Conservation (phyloP, 192 early-diverging fungal genomes). For the Coemansia sp. region DNA sequence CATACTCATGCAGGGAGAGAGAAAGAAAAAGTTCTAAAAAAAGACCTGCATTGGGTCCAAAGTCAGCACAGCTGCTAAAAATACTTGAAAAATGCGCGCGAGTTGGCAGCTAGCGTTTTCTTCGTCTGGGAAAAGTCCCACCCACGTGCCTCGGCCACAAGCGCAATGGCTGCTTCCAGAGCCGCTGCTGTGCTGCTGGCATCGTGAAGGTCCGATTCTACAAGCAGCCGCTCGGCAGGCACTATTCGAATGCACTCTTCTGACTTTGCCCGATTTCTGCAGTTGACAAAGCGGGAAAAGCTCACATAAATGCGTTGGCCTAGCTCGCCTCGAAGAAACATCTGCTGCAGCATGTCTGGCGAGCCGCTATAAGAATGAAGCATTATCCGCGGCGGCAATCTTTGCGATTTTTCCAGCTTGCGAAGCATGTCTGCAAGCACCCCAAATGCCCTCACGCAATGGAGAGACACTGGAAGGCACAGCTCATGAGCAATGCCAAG, state of each 20-base stretch:
- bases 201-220: slow-evolving; percentile 77
- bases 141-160: slow-evolving; percentile 38
- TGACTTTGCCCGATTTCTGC: slow-evolving; percentile 46
- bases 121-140: slow-evolving; percentile 24
- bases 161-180: slow-evolving; percentile 15
- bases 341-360: slow-evolving; percentile 60
- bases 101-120: slow-evolving; percentile 20
- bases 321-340: slow-evolving; percentile 31
- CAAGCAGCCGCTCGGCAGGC: slow-evolving; percentile 73
- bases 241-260: slow-evolving; percentile 63
- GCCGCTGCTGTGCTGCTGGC: slow-evolving; percentile 17
- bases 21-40: slow-evolving; percentile 3
- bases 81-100: slow-evolving; percentile 26
- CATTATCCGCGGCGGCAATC: slow-evolving; percentile 68
- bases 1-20: neutral
- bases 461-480: slow-evolving; percentile 64
- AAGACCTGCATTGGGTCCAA: neutral
- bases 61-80: slow-evolving; percentile 1
- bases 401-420: slow-evolving; percentile 17
- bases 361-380: slow-evolving; percentile 86
- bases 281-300: slow-evolving; percentile 77
- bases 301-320: slow-evolving; percentile 66
- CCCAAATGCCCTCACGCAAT: slow-evolving; percentile 78
- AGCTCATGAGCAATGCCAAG: slow-evolving; percentile 67
- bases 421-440: slow-evolving; percentile 48